Evolutionary conservation across 2,329 filamentous ascomycete species (phyloP), one percentile per base, ranked within the genome.

Genomic region (Raffaelea arxii): DNA sequence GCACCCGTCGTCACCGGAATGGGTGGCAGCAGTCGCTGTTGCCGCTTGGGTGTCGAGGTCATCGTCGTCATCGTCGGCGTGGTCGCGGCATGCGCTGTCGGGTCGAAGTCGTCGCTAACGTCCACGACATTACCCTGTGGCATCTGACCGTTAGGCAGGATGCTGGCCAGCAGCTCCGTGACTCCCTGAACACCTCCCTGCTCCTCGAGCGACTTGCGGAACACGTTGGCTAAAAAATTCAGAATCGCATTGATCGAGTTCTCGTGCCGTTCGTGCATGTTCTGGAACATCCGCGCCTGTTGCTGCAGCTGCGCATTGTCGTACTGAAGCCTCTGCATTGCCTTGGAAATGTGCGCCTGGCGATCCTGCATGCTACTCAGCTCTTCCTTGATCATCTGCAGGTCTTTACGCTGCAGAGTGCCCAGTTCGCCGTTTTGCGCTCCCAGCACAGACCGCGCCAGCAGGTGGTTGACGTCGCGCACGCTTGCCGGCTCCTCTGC

Each of bases 191-290:
- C 73, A 18, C 78, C 77, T 25, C 81, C 82, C 56, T 91, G 84
- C 30, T 90, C 87, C 60, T 96, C 90, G 43, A 98, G 68, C 52
- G 88, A 94, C 58, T 94, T 84, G 52, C 94, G 85, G 66, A 97
- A 98, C 37, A 98, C 91, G 12, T 94, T 97, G 40, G 91, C 92
- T 19, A 98, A 75, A 63, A 98, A 97, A 43, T 90, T 94, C 37
- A 98, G 75, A 51, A 98, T 97, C n/a, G 91, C 91, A 59, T 96
- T 97, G 65, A 98, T 97, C 1, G 91, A 96, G 61, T 91, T 95
- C 61, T 98, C 92, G 59, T 98, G 92, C n/a, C 92, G 82, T 55
- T 91, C 89, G 59, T 97, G 91, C 60, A 94, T 80, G 49, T 80
- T 85, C 63, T 97, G 90, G 61, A 96, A 96, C 48, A 86, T 82